phyloP scores from a whole-genome alignment of 768 basidiomycete genomes.

The Collybiopsis luxurians region DNA sequence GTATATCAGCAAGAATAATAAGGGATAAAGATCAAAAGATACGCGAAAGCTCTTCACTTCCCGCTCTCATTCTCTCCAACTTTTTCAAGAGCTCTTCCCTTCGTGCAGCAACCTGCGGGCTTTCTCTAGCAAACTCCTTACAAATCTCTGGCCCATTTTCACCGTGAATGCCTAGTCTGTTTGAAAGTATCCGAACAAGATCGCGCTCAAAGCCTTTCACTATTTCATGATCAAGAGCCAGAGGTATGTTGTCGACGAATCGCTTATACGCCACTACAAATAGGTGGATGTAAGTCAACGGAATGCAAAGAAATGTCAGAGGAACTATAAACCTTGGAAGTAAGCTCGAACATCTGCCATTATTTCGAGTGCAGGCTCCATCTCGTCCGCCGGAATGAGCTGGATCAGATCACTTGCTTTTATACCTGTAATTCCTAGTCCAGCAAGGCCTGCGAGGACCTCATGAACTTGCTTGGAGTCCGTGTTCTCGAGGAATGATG shows the following conservation, averaged over 20 bases:
- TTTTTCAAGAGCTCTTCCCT: slow-evolving; percentile 51
- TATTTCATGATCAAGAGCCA: slow-evolving; percentile 54
- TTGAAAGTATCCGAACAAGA: slow-evolving; percentile 42
- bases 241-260: slow-evolving; percentile 54
- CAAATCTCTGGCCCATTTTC: slow-evolving; percentile 45
- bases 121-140: slow-evolving; percentile 51
- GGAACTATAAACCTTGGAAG: slow-evolving; percentile 58
- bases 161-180: slow-evolving; percentile 51
- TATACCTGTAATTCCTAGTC: slow-evolving; percentile 36
- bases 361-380: slow-evolving; percentile 56
- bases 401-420: slow-evolving; percentile 43
- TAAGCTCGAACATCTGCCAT: slow-evolving; percentile 75
- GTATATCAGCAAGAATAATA: too few relatives aligned
- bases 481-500: background rate
- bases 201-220: slow-evolving; percentile 48
- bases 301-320: slow-evolving; percentile 2
- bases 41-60: slow-evolving; percentile 36
- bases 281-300: background rate
- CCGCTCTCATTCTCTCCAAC: slow-evolving; percentile 45
- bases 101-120: slow-evolving; percentile 35
- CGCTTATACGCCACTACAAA: slow-evolving; percentile 56
- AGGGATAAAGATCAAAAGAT: slow-evolving; percentile 8
- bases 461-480: background rate
- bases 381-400: slow-evolving; percentile 47
- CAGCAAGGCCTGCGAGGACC: slow-evolving; percentile 24